phyloP scores from a whole-genome alignment of 257 asterid genomes.

The Lavandula angustifolia region DNA sequence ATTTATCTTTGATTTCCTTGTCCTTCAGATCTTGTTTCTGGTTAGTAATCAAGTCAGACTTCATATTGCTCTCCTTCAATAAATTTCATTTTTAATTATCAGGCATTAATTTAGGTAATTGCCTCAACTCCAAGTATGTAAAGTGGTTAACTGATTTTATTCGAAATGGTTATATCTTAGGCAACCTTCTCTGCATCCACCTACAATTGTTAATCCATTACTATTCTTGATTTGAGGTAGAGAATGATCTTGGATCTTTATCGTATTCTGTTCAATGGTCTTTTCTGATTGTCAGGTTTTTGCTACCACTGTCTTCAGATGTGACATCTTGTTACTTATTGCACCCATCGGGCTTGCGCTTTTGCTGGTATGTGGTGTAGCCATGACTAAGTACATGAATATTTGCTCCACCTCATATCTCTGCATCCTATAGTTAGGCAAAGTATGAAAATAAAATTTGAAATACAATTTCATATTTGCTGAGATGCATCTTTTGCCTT shows the following conservation, averaged over 20 bases:
- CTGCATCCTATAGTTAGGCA: too few species aligned
- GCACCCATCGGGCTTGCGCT: constrained; percentile 83
- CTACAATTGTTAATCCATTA: neutral
- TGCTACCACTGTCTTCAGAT: constrained; percentile 84
- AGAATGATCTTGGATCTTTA: neutral
- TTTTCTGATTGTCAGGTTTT: constrained; percentile 63
- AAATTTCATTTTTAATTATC: constrained; percentile 18
- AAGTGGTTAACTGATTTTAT: neutral
- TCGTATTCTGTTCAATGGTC: constrained; percentile 34
- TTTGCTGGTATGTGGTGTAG: constrained; percentile 64
- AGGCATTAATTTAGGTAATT: neutral
- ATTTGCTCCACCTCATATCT: constrained; percentile 1
- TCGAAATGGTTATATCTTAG: constrained; percentile 13
- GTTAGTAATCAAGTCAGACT: neutral
- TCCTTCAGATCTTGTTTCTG: constrained; percentile 32
- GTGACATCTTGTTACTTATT: constrained; percentile 81
- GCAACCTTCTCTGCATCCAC: constrained; percentile 15
- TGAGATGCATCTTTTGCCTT: constrained; percentile 6
- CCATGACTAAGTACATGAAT: constrained; percentile 15
- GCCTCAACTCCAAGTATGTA: neutral
- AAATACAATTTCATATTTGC: neutral
- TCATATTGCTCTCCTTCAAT: constrained; percentile 6
- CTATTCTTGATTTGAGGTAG: neutral
- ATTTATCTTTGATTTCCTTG: constrained; percentile 9
- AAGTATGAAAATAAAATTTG: too few species aligned